These are phyloP conservation scores for Circinella minor DNA, from an alignment of 371 early-diverging fungal species.

Conservation along the genomic window DNA sequence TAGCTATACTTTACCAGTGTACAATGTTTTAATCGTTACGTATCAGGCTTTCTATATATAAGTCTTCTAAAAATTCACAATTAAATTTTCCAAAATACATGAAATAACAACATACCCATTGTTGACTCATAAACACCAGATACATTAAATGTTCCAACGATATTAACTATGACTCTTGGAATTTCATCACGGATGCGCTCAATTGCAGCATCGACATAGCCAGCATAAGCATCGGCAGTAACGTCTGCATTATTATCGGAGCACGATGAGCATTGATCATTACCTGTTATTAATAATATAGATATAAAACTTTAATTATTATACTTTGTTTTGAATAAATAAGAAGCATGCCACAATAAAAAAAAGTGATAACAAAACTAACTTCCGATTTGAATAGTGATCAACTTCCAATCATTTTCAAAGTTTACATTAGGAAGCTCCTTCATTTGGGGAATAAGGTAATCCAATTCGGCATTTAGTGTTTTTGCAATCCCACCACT, in stretches of 20 bases:
- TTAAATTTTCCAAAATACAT: too few species aligned
- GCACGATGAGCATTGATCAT: slow-evolving; percentile 31
- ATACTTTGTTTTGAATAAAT: neutral
- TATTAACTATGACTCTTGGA: slow-evolving; percentile 16
- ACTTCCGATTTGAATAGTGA: slow-evolving; percentile 48
- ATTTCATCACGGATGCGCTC: slow-evolving; percentile 13
- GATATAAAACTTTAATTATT: too few species aligned
- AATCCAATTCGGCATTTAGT: slow-evolving; percentile 39
- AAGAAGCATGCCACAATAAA: neutral
- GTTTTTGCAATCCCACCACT: slow-evolving; percentile 42
- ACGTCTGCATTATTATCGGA: slow-evolving; percentile 14
- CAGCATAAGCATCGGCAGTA: slow-evolving; percentile 4
- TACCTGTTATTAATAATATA: slow-evolving; percentile 4
- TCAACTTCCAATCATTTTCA: slow-evolving; percentile 47
- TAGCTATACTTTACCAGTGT: too few species aligned
- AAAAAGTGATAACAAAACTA: neutral
- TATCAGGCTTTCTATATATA: too few species aligned
- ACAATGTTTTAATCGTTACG: too few species aligned
- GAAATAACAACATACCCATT: too few species aligned
- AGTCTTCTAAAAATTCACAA: too few species aligned
- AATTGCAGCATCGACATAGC: slow-evolving; percentile 19
- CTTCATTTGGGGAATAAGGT: slow-evolving; percentile 34
- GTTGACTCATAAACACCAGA: slow-evolving; percentile 18
- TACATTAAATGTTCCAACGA: slow-evolving; percentile 22
- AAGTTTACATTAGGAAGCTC: slow-evolving; percentile 19